Base-by-base conservation (phyloP, 352 stramenopile genomes). In the Phytophthora nicotianae region DNA sequence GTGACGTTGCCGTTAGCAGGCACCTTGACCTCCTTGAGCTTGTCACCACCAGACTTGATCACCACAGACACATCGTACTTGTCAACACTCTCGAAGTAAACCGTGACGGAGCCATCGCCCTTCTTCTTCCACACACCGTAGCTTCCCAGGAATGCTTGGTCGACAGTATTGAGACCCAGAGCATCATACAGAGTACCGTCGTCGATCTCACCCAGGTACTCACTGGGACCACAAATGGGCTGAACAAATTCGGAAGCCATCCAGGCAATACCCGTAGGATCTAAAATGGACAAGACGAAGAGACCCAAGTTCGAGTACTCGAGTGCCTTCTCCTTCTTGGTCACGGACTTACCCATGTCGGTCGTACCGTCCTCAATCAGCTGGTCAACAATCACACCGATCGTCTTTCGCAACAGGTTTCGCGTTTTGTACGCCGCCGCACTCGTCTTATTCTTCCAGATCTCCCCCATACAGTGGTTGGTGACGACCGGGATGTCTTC, bases 211-310 rank as follows among this genome's bases (percentile, higher is more conserved):
- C 77, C 74, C 3, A 84, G 35, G 46, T 72, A 75, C 9, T 68
- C 58, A 4, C 68, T 81, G 0, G 79, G 79, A 2, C 75, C 74
- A 67, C 79, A 88, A 26, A 85, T 85, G 24, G 79, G 72, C 64
- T 88, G 74, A 3, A 86, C 64, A 26, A 78, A 88, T 58, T 83
- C 71, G 24, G 70, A 75, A 0, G 69, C 68, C 65, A 88, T 74
- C 45, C 53, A 70, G 11, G 72, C 74, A 50, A 88, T 67, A 46
- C 76, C 74, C 5, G 70, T 88, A 0, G 74, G 72, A 37, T 88
- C 76, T 11, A 88, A 79, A 13, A 71, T 67, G 6, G 76, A 69
- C 33, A 88, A 53, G 0, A 74, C 43, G 20, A 79, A 70, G 0
- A 88, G 67, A 40, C 79, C 79, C 23, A 75, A 0, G 48, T 76